Percentiles rank a stretch among this genome's conserved stretches.
Evolutionary conservation across 2,329 filamentous ascomycete species (phyloP).

Genomic region (Epichloe gansuensis): DNA sequence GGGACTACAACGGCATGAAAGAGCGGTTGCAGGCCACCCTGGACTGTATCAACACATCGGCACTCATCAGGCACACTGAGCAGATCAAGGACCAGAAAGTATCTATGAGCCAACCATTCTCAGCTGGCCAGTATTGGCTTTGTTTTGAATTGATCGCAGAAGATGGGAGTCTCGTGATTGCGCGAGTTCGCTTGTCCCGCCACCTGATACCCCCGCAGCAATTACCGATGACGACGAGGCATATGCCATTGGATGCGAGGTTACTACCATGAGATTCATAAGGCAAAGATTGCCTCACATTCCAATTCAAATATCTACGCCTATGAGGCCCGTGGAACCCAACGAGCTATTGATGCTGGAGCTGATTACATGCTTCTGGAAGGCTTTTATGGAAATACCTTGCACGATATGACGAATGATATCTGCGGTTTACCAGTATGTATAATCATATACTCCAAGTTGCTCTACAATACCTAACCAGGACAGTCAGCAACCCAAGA

Average conservation of each 20-base stretch:
- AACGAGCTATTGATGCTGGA: constrained; percentile 9
- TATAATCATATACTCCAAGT: not conserved
- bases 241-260: constrained; percentile 10
- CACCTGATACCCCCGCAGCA: constrained; percentile 8
- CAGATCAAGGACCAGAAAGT: constrained; percentile 13
- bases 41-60: constrained; percentile 8
- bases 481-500: constrained; percentile 9
- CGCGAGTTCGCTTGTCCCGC: constrained; percentile 11
- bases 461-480: constrained; percentile 1
- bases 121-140: constrained; percentile 17
- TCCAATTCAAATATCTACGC: constrained; percentile 12
- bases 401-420: constrained; percentile 11
- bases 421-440: constrained; percentile 12
- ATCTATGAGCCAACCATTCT: constrained; percentile 17
- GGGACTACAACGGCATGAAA: constrained; percentile 15
- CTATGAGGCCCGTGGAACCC: constrained; percentile 10
- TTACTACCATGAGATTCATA: constrained; percentile 12
- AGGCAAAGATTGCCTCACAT: constrained; percentile 8
- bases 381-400: constrained; percentile 14
- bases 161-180: constrained; percentile 13
- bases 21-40: constrained; percentile 9
- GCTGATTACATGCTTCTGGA: constrained; percentile 17
- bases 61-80: constrained; percentile 12
- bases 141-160: constrained; percentile 15
- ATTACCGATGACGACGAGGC: constrained; percentile 7